phyloP scores from a whole-genome alignment of 768 basidiomycete species.

The Russula vinacea region DNA sequence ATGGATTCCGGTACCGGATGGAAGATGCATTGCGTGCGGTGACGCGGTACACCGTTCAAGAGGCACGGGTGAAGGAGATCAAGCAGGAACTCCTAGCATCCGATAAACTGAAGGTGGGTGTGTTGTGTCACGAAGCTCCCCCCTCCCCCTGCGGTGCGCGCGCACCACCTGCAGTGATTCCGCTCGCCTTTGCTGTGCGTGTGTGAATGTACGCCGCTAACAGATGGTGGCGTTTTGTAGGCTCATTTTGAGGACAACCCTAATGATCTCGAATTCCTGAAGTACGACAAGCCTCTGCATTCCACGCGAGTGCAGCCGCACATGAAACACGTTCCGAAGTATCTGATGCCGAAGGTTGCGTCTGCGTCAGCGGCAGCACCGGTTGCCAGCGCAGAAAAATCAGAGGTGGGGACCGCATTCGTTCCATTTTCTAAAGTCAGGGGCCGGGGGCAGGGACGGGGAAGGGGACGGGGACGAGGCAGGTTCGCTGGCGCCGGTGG shows the following conservation, averaged over 20 bases:
- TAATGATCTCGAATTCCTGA: slow-evolving; percentile 83
- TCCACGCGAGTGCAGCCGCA: slow-evolving; percentile 88
- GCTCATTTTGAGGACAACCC: slow-evolving; percentile 97
- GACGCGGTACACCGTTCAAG: slow-evolving; percentile 79
- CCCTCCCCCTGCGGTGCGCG: neutral
- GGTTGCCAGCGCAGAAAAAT: slow-evolving; percentile 22
- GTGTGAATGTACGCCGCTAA: neutral
- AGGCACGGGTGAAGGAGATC: slow-evolving; percentile 48
- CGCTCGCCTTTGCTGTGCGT: neutral
- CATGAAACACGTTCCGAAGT: slow-evolving; percentile 94
- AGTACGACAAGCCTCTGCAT: slow-evolving; percentile 93
- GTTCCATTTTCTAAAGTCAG: slow-evolving; percentile 70
- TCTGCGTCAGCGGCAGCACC: slow-evolving; percentile 45
- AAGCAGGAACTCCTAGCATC: slow-evolving; percentile 84
- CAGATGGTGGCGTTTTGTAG: slow-evolving; percentile 41
- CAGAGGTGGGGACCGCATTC: slow-evolving; percentile 47
- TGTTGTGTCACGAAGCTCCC: too few species aligned
- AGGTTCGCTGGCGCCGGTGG: slow-evolving; percentile 38
- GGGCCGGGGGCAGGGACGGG: slow-evolving; percentile 53
- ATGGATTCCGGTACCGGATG: slow-evolving; percentile 97
- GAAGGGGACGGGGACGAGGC: slow-evolving; percentile 37
- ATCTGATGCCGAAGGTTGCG: slow-evolving; percentile 81
- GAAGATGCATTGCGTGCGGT: slow-evolving; percentile 90
- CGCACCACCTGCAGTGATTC: neutral
- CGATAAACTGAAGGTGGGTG: slow-evolving; percentile 85